Conservation (phyloP, 73 alveolate species). For the Blepharisma japonicum region DNA sequence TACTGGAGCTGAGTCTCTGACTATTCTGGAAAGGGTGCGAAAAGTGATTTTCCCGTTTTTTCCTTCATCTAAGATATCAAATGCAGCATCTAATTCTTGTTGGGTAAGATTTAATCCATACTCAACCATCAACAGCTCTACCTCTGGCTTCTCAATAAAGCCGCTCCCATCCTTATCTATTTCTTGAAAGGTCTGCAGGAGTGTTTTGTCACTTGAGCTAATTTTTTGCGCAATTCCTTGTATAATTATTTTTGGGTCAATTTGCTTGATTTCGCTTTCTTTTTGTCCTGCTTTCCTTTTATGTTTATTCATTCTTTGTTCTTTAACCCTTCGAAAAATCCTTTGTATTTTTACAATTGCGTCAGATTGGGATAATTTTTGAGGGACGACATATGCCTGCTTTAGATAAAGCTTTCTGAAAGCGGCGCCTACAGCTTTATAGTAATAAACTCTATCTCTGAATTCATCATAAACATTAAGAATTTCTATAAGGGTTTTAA, state of each 20-base stretch:
- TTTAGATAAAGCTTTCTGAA: not conserved
- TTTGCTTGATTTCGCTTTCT: not conserved
- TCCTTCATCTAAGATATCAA: not conserved
- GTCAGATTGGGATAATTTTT: not conserved
- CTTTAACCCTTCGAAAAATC: not conserved
- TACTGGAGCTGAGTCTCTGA: not conserved
- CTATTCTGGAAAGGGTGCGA: not conserved
- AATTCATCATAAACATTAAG: constrained; percentile 7
- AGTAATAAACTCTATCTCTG: not conserved
- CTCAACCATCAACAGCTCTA: not conserved
- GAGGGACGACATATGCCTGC: not conserved
- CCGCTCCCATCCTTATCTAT: constrained; percentile 24
- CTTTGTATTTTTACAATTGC: constrained; percentile 18
- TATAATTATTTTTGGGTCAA: constrained; percentile 8
- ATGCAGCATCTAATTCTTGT: not conserved
- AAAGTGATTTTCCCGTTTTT: not conserved
- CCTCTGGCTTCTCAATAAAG: not conserved
- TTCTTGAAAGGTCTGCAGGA: constrained; percentile 9
- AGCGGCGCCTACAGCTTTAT: not conserved
- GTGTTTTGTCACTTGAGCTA: not conserved
- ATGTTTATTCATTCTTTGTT: not conserved
- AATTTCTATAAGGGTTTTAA: not conserved
- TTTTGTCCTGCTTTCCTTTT: not conserved
- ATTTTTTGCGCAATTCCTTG: constrained; percentile 9
- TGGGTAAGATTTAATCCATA: not conserved